phyloP scores from a whole-genome alignment of 306 rosid species.

The Psophocarpus tetragonolobus region DNA sequence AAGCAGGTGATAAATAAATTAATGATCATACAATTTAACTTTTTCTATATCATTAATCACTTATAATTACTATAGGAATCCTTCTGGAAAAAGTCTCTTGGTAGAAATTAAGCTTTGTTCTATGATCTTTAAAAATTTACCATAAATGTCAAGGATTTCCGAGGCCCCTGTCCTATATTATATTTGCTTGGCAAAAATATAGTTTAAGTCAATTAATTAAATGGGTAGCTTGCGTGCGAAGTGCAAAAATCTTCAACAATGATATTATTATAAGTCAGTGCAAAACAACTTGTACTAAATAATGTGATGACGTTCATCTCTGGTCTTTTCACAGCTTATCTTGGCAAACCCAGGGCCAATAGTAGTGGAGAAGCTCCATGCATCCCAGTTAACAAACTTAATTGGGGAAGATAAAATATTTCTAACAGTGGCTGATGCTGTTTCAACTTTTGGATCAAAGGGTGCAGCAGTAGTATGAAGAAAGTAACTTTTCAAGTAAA shows the following conservation, averaged over 20 bases:
- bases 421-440: conserved; percentile 69
- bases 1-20: conserved; percentile 43
- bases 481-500: background rate
- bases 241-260: background rate
- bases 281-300: background rate
- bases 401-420: conserved; percentile 73
- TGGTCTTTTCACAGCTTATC: conserved; percentile 46
- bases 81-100: background rate
- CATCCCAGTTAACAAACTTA: conserved; percentile 48
- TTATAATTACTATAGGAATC: background rate
- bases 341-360: conserved; percentile 80
- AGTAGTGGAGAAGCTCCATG: conserved; percentile 74
- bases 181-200: background rate
- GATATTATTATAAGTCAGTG: background rate
- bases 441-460: conserved; percentile 45
- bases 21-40: background rate
- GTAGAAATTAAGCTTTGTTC: background rate
- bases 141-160: background rate
- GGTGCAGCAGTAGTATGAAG: conserved; percentile 18
- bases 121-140: background rate
- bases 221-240: conserved; percentile 4
- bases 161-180: background rate
- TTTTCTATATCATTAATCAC: conserved; percentile 4
- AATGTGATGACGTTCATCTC: background rate
- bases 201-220: conserved; percentile 11